Conservation (phyloP, 768 basidiomycete genomes). For the Naganishia randhawae region DNA sequence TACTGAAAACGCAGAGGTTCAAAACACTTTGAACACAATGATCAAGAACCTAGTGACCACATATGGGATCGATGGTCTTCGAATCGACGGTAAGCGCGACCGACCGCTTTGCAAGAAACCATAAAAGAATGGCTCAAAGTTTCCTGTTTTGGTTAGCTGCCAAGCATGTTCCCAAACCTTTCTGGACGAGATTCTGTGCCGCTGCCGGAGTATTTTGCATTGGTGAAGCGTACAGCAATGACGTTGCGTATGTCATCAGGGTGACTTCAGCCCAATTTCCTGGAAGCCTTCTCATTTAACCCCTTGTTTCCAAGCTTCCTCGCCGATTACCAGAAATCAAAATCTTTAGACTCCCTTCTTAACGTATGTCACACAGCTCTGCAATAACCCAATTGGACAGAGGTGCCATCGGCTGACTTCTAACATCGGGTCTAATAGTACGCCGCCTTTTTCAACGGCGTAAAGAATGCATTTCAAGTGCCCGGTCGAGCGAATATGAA, state of each 20-base stretch:
- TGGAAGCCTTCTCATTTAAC: neutral
- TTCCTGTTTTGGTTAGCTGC: constrained; percentile 31
- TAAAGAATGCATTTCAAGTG: constrained; percentile 41
- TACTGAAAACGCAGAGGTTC: constrained; percentile 66
- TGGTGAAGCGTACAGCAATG: constrained; percentile 70
- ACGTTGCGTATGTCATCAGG: constrained; percentile 49
- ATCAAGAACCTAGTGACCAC: constrained; percentile 64
- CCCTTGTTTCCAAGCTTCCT: constrained; percentile 26
- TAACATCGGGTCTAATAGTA: constrained; percentile 27
- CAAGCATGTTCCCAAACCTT: constrained; percentile 66
- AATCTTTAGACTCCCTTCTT: constrained; percentile 44
- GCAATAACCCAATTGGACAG: too few relatives aligned
- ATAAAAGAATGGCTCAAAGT: neutral
- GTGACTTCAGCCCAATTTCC: neutral
- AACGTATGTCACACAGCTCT: constrained; percentile 29
- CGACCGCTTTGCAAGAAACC: neutral
- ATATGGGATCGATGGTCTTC: constrained; percentile 77
- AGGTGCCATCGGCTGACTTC: neutral
- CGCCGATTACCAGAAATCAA: constrained; percentile 39
- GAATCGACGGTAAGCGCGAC: constrained; percentile 59
- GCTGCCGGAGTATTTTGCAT: constrained; percentile 81
- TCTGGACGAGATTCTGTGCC: constrained; percentile 72
- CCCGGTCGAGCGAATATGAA: constrained; percentile 18
- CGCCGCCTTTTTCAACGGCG: constrained; percentile 41
- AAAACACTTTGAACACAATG: constrained; percentile 64